These are phyloP conservation scores for Capronia americana DNA, from an alignment of 2,329 filamentous ascomycete genomes.

Conservation along the genomic window DNA sequence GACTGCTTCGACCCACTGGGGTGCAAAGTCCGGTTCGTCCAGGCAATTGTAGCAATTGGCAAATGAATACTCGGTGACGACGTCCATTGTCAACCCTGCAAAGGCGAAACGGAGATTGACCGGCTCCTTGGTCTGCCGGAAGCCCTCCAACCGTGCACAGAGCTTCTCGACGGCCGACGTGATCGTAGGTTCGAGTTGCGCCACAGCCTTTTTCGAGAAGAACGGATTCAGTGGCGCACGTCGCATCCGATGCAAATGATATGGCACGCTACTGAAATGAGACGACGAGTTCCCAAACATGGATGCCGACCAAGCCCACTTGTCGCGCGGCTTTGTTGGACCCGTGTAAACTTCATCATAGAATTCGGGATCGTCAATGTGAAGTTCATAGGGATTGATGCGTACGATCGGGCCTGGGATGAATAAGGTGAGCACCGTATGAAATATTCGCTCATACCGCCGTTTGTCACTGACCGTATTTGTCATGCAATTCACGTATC, in stretches of 20 bases:
- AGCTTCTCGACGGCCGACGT: conserved; percentile 40
- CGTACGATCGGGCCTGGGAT: conserved; percentile 45
- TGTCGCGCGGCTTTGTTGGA: conserved; percentile 40
- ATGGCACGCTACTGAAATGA: conserved; percentile 34
- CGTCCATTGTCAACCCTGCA: conserved; percentile 45
- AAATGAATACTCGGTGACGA: conserved; percentile 37
- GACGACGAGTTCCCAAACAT: conserved; percentile 34
- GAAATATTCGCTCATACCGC: background rate
- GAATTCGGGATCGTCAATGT: conserved; percentile 46
- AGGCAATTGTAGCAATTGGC: conserved; percentile 27
- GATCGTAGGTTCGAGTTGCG: conserved; percentile 40
- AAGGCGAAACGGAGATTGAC: conserved; percentile 41
- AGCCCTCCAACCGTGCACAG: conserved; percentile 26
- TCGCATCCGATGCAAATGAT: conserved; percentile 41
- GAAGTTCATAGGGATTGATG: conserved; percentile 45
- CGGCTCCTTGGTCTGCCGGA: conserved; percentile 19
- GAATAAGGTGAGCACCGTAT: too few relatives aligned
- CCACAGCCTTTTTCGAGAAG: conserved; percentile 37
- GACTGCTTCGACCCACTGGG: conserved; percentile 18
- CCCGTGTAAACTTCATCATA: conserved; percentile 45
- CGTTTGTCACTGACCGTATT: conserved; percentile 38
- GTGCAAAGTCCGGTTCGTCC: conserved; percentile 27
- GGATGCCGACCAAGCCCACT: conserved; percentile 37
- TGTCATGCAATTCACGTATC: conserved; percentile 45
- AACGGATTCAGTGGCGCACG: conserved; percentile 40